Conservation (phyloP, 1,284 basidiomycete species). For the Trametes pubescens region DNA sequence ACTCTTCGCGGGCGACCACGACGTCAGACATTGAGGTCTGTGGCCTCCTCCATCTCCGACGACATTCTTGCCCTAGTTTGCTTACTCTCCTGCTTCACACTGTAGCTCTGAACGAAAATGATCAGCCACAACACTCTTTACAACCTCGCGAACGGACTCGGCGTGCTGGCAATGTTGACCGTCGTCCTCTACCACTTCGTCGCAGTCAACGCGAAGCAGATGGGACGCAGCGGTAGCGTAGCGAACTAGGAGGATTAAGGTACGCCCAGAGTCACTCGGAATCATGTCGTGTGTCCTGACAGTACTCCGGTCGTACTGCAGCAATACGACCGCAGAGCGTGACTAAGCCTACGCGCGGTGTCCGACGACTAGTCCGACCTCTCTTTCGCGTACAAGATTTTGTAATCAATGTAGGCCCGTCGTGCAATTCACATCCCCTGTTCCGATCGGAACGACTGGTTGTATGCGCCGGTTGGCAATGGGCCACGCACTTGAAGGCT, state of each 20-base stretch:
- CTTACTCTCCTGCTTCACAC: background rate
- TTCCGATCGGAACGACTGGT: background rate
- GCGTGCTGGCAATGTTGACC: slow-evolving; percentile 82
- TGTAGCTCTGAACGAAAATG: slow-evolving; percentile 49
- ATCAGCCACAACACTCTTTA: slow-evolving; percentile 85
- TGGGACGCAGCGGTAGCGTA: slow-evolving; percentile 42
- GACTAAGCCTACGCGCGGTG: background rate
- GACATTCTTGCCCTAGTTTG: background rate
- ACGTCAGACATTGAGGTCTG: slow-evolving; percentile 27
- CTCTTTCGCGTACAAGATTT: background rate
- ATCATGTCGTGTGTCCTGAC: background rate
- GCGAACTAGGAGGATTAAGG: slow-evolving; percentile 11
- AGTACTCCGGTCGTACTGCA: background rate
- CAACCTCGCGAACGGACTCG: slow-evolving; percentile 84
- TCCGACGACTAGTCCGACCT: background rate
- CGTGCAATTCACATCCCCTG: background rate
- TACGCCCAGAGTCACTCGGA: background rate
- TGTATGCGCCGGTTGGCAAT: too few species aligned
- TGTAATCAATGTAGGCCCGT: background rate
- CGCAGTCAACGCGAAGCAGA: slow-evolving; percentile 76
- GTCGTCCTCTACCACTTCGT: slow-evolving; percentile 90
- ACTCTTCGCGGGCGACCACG: slow-evolving; percentile 33
- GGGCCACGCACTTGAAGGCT: too few species aligned
- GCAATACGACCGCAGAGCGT: background rate
- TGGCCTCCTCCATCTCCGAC: slow-evolving; percentile 10